Evolutionary conservation across 805 yeast species (phyloP).

Genomic region (Saturnispora sekii): DNA sequence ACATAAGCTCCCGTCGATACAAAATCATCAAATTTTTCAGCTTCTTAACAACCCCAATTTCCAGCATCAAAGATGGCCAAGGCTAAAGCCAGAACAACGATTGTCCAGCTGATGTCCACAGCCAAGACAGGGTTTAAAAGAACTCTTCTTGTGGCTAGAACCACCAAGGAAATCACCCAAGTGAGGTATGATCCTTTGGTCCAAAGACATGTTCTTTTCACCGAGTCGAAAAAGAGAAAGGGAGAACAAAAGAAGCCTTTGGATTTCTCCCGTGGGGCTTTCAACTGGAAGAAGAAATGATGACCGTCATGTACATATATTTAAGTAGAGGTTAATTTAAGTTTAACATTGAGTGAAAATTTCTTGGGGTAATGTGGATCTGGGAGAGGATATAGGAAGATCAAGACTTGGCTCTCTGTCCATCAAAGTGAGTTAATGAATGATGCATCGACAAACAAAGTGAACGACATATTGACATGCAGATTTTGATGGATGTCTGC

Average conservation of each 20-base stretch:
- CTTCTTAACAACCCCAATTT: too few species aligned
- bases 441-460: too few species aligned
- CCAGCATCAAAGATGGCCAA: slow-evolving; percentile 24
- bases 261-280: slow-evolving; percentile 38
- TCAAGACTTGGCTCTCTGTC: too few species aligned
- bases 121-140: slow-evolving; percentile 87
- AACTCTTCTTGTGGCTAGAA: slow-evolving; percentile 72
- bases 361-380: too few species aligned
- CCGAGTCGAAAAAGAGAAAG: slow-evolving; percentile 81
- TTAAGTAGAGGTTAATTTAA: too few species aligned
- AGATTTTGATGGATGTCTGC: too few species aligned
- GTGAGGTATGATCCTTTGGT: slow-evolving; percentile 84
- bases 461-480: too few species aligned
- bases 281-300: slow-evolving; percentile 27
- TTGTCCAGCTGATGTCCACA: slow-evolving; percentile 77
- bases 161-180: slow-evolving; percentile 68
- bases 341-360: too few species aligned
- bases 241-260: slow-evolving; percentile 41
- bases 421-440: too few species aligned
- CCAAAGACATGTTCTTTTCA: slow-evolving; percentile 83
- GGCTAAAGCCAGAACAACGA: slow-evolving; percentile 68
- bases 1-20: too few species aligned
- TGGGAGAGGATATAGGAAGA: too few species aligned
- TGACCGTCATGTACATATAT: background rate
- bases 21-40: too few species aligned